Percentiles rank a stretch among this genome's conserved stretches.
Evolutionary conservation across 345 rosid genomes (phyloP).

Genomic region (Citropsis articulata): DNA sequence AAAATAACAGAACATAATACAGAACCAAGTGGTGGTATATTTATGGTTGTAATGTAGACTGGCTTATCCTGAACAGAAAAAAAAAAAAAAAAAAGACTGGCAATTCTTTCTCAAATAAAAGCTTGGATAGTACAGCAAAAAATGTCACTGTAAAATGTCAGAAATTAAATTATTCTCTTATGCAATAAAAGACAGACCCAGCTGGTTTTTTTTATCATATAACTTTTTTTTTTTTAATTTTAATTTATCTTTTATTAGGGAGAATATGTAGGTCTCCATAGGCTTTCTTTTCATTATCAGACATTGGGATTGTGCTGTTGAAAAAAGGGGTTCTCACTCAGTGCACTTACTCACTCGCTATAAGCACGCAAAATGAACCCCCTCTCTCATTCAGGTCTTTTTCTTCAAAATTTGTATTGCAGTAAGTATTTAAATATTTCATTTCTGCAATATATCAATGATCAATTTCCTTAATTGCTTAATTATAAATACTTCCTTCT

Average conservation of each 20-base stretch:
- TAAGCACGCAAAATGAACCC: background rate
- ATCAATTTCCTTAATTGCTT: slow-evolving; percentile 6
- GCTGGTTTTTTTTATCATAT: background rate
- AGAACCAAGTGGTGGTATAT: too few relatives aligned
- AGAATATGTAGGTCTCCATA: slow-evolving; percentile 18
- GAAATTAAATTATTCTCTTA: slow-evolving; percentile 7
- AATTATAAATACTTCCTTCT: background rate
- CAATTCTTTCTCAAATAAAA: background rate
- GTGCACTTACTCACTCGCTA: background rate
- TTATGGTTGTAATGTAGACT: background rate
- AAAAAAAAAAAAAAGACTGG: background rate
- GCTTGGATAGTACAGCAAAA: background rate
- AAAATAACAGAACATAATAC: too few relatives aligned
- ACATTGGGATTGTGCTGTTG: slow-evolving; percentile 42
- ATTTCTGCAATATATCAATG: background rate
- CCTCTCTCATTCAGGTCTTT: slow-evolving; percentile 2
- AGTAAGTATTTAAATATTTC: slow-evolving; percentile 16
- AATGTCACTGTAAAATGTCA: background rate
- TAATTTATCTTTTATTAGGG: background rate
- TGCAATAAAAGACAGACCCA: background rate
- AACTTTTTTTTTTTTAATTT: background rate
- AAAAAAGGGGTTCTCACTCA: slow-evolving; percentile 27
- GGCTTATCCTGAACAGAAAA: background rate
- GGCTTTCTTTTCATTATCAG: slow-evolving; percentile 40
- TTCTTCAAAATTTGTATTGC: slow-evolving; percentile 6